phyloP scores from a whole-genome alignment of 257 asterid genomes.

The Lycium barbarum region DNA sequence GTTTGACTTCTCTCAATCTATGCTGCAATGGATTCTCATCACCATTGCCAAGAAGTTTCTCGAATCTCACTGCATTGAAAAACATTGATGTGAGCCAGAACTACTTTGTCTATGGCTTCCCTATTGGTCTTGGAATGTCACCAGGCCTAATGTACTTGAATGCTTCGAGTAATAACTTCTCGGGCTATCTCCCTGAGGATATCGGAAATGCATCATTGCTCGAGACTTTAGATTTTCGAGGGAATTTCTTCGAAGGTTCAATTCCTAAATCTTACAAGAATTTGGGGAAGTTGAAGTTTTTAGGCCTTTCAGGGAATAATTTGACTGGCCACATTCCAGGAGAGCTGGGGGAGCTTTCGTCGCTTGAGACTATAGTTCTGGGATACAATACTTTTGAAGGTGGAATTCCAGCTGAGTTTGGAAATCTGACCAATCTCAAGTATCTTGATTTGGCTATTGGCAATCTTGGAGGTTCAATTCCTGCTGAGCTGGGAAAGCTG shows the following conservation, averaged over 20 bases:
- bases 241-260: constrained; percentile 73
- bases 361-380: constrained; percentile 61
- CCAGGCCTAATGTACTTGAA: constrained; percentile 50
- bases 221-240: constrained; percentile 74
- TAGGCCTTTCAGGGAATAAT: constrained; percentile 81
- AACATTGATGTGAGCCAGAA: constrained; percentile 76
- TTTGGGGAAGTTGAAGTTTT: constrained; percentile 58
- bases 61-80: constrained; percentile 54
- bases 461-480: constrained; percentile 64
- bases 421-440: constrained; percentile 64
- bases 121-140: constrained; percentile 57
- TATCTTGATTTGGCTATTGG: constrained; percentile 69
- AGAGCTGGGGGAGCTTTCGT: constrained; percentile 63
- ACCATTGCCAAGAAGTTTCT: constrained; percentile 56
- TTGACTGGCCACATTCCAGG: constrained; percentile 58
- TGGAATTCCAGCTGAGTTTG: constrained; percentile 64
- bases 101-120: constrained; percentile 53
- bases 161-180: constrained; percentile 77
- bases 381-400: constrained; percentile 71
- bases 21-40: constrained; percentile 66
- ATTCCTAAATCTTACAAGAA: constrained; percentile 62
- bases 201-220: constrained; percentile 57
- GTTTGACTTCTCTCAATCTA: constrained; percentile 48
- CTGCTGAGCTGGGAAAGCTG: constrained; percentile 60
- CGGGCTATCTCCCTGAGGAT: constrained; percentile 69